Evolutionary conservation across 768 basidiomycete species (phyloP).

Genomic region (Lentinula lateritia): DNA sequence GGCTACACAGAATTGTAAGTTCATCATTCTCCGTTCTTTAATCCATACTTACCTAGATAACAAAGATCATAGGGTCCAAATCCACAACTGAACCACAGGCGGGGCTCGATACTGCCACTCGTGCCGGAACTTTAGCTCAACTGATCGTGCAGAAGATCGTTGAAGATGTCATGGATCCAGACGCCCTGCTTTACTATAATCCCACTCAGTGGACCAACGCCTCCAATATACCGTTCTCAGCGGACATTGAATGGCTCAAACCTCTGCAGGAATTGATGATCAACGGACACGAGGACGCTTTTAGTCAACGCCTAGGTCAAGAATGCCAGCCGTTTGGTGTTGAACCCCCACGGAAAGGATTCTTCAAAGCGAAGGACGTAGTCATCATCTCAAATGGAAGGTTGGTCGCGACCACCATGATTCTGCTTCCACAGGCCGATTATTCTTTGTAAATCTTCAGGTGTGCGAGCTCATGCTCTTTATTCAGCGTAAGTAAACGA

Average conservation of each 20-base stretch:
- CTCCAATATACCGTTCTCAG: slow-evolving; percentile 25
- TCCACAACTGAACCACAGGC: slow-evolving; percentile 31
- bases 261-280: slow-evolving; percentile 24
- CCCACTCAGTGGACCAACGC: slow-evolving; percentile 25
- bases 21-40: neutral
- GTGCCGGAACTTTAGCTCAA: slow-evolving; percentile 29
- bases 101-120: slow-evolving; percentile 28
- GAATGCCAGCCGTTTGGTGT: slow-evolving; percentile 40
- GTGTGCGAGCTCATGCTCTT: slow-evolving; percentile 43
- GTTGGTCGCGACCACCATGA: slow-evolving; percentile 14
- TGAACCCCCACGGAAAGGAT: slow-evolving; percentile 32
- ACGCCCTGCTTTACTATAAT: slow-evolving; percentile 25
- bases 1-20: slow-evolving; percentile 31
- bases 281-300: slow-evolving; percentile 30
- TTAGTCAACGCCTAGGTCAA: slow-evolving; percentile 38
- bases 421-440: neutral
- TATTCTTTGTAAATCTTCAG: slow-evolving; percentile 15
- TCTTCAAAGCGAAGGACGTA: slow-evolving; percentile 46
- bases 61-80: slow-evolving; percentile 28
- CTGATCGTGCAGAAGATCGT: slow-evolving; percentile 25
- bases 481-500: slow-evolving; percentile 35
- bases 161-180: slow-evolving; percentile 22
- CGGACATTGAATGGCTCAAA: slow-evolving; percentile 27
- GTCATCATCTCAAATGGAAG: slow-evolving; percentile 53
- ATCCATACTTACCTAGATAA: neutral